These are phyloP conservation scores for Pilobolus umbonatus DNA, from an alignment of 192 early-diverging fungal species.

Conservation along the genomic window DNA sequence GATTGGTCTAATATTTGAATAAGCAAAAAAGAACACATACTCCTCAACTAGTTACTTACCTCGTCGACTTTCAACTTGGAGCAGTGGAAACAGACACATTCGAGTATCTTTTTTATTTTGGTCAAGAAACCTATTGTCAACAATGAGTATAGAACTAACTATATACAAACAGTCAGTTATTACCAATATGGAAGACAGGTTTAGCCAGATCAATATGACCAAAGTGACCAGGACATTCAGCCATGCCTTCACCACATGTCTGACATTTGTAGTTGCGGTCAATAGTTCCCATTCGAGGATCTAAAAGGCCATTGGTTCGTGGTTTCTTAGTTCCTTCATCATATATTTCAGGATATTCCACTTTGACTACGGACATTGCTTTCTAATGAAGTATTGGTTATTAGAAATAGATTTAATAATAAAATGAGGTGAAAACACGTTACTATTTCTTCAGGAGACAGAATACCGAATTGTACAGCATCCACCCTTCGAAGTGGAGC, in stretches of 20 bases:
- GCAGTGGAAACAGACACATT: constrained; percentile 94
- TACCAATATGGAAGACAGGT: constrained; percentile 93
- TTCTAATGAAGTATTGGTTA: constrained; percentile 54
- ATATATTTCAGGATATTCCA: constrained; percentile 84
- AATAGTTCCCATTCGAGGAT: constrained; percentile 95
- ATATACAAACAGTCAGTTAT: constrained; percentile 2
- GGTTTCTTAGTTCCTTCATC: constrained; percentile 82
- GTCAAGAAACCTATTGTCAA: constrained; percentile 71
- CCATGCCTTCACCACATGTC: constrained; percentile 93
- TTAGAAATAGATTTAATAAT: constrained; percentile 12
- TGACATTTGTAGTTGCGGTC: constrained; percentile 96
- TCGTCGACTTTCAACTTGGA: constrained; percentile 88
- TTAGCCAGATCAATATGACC: constrained; percentile 94
- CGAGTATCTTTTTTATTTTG: constrained; percentile 95
- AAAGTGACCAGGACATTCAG: constrained; percentile 97
- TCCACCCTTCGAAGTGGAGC: constrained; percentile 82
- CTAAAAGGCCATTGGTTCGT: constrained; percentile 82
- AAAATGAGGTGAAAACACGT: constrained; percentile 26
- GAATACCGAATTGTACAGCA: constrained; percentile 91
- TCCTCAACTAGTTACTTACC: constrained; percentile 35
- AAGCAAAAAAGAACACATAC: constrained; percentile 19
- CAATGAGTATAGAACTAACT: not conserved
- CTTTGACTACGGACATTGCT: constrained; percentile 94
- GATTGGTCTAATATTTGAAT: constrained; percentile 48
- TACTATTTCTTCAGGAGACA: constrained; percentile 97